phyloP scores from a whole-genome alignment of 495 filamentous ascomycete species.

The Mycothermus thermophilus region DNA sequence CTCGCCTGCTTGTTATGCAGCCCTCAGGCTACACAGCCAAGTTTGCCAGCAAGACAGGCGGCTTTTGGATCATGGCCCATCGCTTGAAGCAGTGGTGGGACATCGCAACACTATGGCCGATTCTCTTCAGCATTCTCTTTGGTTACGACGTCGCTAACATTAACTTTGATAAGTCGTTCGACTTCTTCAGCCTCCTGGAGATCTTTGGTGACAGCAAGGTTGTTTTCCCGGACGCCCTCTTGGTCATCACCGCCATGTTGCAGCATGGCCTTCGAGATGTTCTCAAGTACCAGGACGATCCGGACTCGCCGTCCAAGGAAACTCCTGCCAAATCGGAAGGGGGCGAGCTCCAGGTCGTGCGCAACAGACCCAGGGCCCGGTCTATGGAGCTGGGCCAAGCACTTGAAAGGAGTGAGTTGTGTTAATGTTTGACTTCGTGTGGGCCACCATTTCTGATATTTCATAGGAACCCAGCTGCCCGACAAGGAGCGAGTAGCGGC shows the following conservation, averaged over 20 bases:
- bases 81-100: slow-evolving; percentile 83
- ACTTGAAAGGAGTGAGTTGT: slow-evolving; percentile 34
- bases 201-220: slow-evolving; percentile 54
- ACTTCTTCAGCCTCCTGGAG: slow-evolving; percentile 56
- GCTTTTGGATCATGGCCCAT: slow-evolving; percentile 70
- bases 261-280: slow-evolving; percentile 60
- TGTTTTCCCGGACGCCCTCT: slow-evolving; percentile 62
- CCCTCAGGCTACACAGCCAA: slow-evolving; percentile 69
- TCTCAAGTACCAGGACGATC: slow-evolving; percentile 46
- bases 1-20: slow-evolving; percentile 69
- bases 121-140: slow-evolving; percentile 82
- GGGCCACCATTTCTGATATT: slow-evolving; percentile 8
- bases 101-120: slow-evolving; percentile 68
- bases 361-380: slow-evolving; percentile 30
- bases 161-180: slow-evolving; percentile 58
- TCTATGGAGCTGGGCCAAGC: slow-evolving; percentile 37
- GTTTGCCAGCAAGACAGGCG: slow-evolving; percentile 71
- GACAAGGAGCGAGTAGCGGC: slow-evolving; percentile 36
- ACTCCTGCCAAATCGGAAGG: no score
- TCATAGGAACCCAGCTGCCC: slow-evolving; percentile 19
- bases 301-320: slow-evolving; percentile 33
- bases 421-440: background rate
- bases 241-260: slow-evolving; percentile 79
- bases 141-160: slow-evolving; percentile 63
- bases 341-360: no score